A percentile compares a stretch with the other conserved stretches of the same genome.
phyloP scores from a whole-genome alignment of 345 rosid genomes.

The Pelargonium nanum region DNA sequence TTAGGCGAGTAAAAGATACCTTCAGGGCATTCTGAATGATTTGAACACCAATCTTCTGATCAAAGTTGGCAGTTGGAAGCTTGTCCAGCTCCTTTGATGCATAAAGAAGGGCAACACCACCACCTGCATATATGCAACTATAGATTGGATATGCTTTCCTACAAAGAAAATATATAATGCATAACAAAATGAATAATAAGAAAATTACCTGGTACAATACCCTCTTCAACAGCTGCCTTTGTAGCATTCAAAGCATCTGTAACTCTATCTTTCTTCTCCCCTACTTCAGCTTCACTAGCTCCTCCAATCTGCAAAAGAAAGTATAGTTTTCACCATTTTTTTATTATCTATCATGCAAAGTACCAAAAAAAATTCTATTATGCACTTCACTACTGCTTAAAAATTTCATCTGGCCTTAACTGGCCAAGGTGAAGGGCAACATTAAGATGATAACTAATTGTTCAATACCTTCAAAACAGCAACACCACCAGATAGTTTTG shows the following conservation, averaged over 20 bases:
- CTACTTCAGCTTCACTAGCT: constrained; percentile 90
- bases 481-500: constrained; percentile 92
- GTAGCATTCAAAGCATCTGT: constrained; percentile 96
- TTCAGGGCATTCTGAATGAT: constrained; percentile 90
- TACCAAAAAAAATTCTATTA: background rate
- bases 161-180: background rate
- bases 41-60: constrained; percentile 90
- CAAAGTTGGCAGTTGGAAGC: constrained; percentile 77
- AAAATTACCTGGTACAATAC: constrained; percentile 76
- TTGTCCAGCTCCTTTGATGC: constrained; percentile 85
- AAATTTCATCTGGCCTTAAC: background rate
- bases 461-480: constrained; percentile 78
- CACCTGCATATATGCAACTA: constrained; percentile 36
- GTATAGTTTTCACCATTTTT: constrained; percentile 1
- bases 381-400: background rate
- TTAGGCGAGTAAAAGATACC: constrained; percentile 26
- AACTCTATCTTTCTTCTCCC: constrained; percentile 92
- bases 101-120: constrained; percentile 90
- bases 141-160: background rate
- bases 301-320: constrained; percentile 73
- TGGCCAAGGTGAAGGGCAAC: background rate
- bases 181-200: background rate
- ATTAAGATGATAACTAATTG: background rate
- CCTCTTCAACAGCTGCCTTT: constrained; percentile 99
- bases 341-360: background rate